These are phyloP conservation scores for Lentinula guzmanii DNA, from an alignment of 768 basidiomycete species.

Conservation along the genomic window DNA sequence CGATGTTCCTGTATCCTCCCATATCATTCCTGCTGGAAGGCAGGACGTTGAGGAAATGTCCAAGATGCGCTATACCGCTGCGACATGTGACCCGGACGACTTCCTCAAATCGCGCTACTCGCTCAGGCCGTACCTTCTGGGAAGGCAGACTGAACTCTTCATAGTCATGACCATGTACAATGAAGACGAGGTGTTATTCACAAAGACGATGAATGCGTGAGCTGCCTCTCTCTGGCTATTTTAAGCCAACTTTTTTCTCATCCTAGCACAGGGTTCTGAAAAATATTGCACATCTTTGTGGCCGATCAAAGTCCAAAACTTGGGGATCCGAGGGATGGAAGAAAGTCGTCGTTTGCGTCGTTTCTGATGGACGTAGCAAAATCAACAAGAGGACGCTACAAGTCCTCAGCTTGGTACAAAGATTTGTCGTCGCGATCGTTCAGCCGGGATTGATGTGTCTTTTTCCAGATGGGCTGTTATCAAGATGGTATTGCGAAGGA, in stretches of 20 bases:
- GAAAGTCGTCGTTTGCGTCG: slow-evolving; percentile 84
- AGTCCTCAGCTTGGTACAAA: slow-evolving; percentile 69
- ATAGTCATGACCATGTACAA: slow-evolving; percentile 98
- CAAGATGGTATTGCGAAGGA: slow-evolving; percentile 90
- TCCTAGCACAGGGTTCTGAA: slow-evolving; percentile 66
- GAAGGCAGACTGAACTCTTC: slow-evolving; percentile 85
- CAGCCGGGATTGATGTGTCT: background rate
- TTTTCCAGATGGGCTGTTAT: slow-evolving; percentile 70
- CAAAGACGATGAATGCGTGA: slow-evolving; percentile 79
- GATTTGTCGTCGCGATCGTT: slow-evolving; percentile 8
- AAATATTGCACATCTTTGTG: slow-evolving; percentile 77
- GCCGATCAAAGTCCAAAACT: slow-evolving; percentile 61
- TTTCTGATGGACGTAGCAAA: slow-evolving; percentile 81
- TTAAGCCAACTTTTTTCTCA: background rate
- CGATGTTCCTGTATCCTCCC: slow-evolving; percentile 74
- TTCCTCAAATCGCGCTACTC: slow-evolving; percentile 77
- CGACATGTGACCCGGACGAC: slow-evolving; percentile 86
- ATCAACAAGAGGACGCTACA: slow-evolving; percentile 89
- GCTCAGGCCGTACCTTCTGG: slow-evolving; percentile 71
- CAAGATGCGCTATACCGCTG: slow-evolving; percentile 85
- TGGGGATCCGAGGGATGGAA: slow-evolving; percentile 92
- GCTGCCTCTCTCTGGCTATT: slow-evolving; percentile 18
- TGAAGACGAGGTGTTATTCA: slow-evolving; percentile 79
- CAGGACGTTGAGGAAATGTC: slow-evolving; percentile 64
- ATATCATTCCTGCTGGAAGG: slow-evolving; percentile 68